Base-by-base conservation (phyloP, 805 yeast genomes). In the Candida ulmi region DNA sequence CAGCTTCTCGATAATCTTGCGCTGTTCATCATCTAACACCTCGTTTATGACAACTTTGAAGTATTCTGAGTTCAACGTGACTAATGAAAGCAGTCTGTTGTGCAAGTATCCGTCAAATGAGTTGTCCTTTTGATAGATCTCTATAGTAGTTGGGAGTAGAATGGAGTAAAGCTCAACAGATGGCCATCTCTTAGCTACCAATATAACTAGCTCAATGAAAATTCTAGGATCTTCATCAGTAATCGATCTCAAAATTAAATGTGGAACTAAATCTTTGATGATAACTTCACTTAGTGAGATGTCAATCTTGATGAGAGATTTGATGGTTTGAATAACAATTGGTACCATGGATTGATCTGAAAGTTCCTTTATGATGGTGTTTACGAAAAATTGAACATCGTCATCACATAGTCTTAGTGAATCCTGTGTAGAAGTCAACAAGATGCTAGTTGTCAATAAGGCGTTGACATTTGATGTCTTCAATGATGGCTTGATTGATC, bases 291-390 rank as follows among this genome's bases (percentile, higher is more conserved):
- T 62, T 5, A 66, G 57, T 4, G 50, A 46, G 3, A 52, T 41
- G 0, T 49, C 47, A 7, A 52, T 56, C 4, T 56, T 40, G 30
- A 83, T 65, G 32, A 86, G 61, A 0, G 80, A 67, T 48, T 72
- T 80, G 37, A 83, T 65, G 13, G 93, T 80, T 46, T 81, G 88
- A 11, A 80, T 64, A 0, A 75, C 65, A 9, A 76, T 61, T 0
- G 66, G 56, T 8, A 68, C 48, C 8, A 60, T 54, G n/a, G 60
- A 66, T 3, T 62, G 54, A 5, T 63, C 53, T 1, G 48, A 36
- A 8, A 78, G 48, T 13, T 69, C 66, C 4, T 48, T 51, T 1
- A 64, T 43, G 9, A 79, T 51, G 15, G 54, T 54, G 2, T 52
- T 44, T 2, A 64, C 57, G 26, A 69, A 51, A 9, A 54, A 50